Percentiles rank a stretch among this genome's conserved stretches.
Evolutionary conservation across 2,329 filamentous ascomycete genomes (phyloP).

Genomic region (Lachnellula hyalina): DNA sequence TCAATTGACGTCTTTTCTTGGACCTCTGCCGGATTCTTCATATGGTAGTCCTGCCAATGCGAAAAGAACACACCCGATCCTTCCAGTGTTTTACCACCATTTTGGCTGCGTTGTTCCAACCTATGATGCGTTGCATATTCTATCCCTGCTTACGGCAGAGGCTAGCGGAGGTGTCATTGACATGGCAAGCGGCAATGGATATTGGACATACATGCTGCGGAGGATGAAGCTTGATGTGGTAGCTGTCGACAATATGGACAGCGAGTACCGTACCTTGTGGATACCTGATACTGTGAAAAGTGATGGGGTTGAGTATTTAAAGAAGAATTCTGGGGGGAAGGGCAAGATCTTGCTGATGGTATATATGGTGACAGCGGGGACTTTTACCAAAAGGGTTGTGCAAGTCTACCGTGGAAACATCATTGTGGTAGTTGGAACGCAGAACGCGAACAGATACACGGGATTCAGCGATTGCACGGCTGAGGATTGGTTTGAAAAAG

Average conservation of each 20-base stretch:
- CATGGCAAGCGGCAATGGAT: conserved; percentile 67
- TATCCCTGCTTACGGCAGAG: conserved; percentile 45
- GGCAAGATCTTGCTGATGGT: conserved; percentile 62
- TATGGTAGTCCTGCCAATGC: conserved; percentile 39
- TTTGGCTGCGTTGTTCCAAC: conserved; percentile 69
- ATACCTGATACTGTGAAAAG: conserved; percentile 57
- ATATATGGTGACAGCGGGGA: conserved; percentile 61
- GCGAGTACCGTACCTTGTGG: conserved; percentile 65
- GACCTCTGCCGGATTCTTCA: conserved; percentile 52
- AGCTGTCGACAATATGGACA: conserved; percentile 63
- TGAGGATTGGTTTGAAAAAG: conserved; percentile 58
- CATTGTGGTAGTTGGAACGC: conserved; percentile 67
- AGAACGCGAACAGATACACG: conserved; percentile 71
- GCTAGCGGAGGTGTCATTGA: conserved; percentile 51
- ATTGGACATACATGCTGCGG: conserved; percentile 70
- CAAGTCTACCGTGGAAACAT: conserved; percentile 57
- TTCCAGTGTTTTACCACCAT: conserved; percentile 73
- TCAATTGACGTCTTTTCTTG: conserved; percentile 52
- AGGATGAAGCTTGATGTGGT: conserved; percentile 48
- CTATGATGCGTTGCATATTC: conserved; percentile 58
- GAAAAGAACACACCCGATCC: conserved; percentile 58
- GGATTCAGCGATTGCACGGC: conserved; percentile 59
- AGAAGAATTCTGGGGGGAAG: conserved; percentile 42
- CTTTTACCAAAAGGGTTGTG: conserved; percentile 60
- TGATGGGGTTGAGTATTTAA: conserved; percentile 57